phyloP scores from a whole-genome alignment of 495 filamentous ascomycete genomes.

The Polyplosphaeria fusca region DNA sequence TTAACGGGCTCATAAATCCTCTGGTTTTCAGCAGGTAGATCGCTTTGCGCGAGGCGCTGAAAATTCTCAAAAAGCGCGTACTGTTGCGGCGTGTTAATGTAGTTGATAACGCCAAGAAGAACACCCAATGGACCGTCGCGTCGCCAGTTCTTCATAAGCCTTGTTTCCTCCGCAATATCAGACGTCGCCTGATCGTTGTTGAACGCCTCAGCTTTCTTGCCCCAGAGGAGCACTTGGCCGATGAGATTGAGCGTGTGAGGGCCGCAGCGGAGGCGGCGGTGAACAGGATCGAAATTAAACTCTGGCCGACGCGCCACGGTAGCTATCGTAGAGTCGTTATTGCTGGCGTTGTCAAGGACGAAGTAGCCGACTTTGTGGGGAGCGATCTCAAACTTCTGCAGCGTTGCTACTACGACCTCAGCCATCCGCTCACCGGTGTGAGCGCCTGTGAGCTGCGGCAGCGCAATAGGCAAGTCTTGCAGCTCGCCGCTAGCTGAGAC shows the following conservation, averaged over 20 bases:
- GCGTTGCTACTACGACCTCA: not conserved
- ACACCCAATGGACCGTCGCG: not conserved
- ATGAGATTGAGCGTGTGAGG: not conserved
- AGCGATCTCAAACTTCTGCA: not conserved
- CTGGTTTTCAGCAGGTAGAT: not conserved
- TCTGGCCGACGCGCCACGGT: not conserved
- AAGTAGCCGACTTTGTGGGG: not conserved
- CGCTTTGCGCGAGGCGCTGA: not conserved
- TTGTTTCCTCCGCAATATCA: not conserved
- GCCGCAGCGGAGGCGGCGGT: not conserved
- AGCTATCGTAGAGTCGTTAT: not conserved
- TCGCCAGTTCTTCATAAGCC: not conserved
- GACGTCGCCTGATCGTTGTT: not conserved
- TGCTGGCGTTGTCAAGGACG: slow-evolving; percentile 2
- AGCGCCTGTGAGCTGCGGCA: slow-evolving; percentile 1
- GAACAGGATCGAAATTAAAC: not conserved
- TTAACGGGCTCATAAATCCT: not conserved
- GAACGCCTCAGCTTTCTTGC: not conserved
- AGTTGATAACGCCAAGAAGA: not conserved
- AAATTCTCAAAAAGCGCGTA: not conserved
- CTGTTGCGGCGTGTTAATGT: not conserved
- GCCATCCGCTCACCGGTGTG: slow-evolving; percentile 2
- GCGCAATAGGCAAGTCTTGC: not conserved
- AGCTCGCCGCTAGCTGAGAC: not conserved
- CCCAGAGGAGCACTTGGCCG: not conserved